Evolutionary conservation across 2,329 filamentous ascomycete species (phyloP).

Genomic region (Xylaria digitata): DNA sequence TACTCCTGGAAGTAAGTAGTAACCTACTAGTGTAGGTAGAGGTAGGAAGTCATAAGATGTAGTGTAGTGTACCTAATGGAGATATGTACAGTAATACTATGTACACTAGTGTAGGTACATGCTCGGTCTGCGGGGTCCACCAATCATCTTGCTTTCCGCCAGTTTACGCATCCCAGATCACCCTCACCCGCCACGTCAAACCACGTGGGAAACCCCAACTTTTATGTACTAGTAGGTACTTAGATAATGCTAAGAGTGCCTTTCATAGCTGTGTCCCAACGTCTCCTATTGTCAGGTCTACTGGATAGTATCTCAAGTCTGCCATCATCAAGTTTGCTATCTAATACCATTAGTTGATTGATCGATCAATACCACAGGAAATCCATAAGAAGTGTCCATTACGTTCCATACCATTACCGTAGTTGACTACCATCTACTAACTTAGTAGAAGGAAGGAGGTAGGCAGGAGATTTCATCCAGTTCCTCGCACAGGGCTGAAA

Average conservation of each 20-base stretch:
- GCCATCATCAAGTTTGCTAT: neutral
- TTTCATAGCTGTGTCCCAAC: too few species aligned
- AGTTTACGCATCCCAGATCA: conserved; percentile 1
- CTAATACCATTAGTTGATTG: neutral
- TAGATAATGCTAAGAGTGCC: too few species aligned
- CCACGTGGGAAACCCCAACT: conserved; percentile 26
- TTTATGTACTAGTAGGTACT: neutral
- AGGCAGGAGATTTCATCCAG: neutral
- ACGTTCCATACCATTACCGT: neutral
- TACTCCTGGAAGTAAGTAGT: too few species aligned
- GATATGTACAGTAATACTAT: neutral
- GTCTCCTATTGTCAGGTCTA: too few species aligned
- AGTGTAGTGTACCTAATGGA: too few species aligned
- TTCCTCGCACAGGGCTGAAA: conserved; percentile 7
- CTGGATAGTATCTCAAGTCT: neutral
- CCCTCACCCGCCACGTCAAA: conserved; percentile 2
- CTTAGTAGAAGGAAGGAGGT: too few species aligned
- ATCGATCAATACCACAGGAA: neutral
- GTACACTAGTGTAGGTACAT: neutral
- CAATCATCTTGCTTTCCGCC: conserved; percentile 28
- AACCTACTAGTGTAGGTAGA: too few species aligned
- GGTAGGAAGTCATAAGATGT: too few species aligned
- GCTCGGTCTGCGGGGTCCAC: conserved; percentile 29
- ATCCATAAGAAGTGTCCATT: too few species aligned
- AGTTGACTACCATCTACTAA: too few species aligned